Base-by-base conservation (phyloP, 2,329 filamentous ascomycete genomes). In the Colletotrichum theobromicola region DNA sequence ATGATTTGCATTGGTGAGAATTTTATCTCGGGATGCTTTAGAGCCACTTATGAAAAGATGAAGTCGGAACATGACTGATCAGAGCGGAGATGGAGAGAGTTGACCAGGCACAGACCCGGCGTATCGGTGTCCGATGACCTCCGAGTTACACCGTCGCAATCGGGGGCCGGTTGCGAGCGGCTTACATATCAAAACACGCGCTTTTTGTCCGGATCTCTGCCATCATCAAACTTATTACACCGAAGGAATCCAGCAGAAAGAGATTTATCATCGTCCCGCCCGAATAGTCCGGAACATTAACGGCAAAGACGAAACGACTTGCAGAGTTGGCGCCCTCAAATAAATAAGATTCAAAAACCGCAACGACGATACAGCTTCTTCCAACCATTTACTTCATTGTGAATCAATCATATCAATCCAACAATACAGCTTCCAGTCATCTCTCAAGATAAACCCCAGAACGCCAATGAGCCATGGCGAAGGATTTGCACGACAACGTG, bases 161-260 rank as follows among this genome's bases (percentile, higher is more conserved):
- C 42, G 42, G 42, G 10, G 42, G 42, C 42, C 42, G 42, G 42
- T 50, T 50, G 42, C 42, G 42, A 50, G 42, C n/a, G 42, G 42
- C 42, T 50, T 21, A 50, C 42, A 50, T 50, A 50, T 50, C n/a
- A 50, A 46, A 0, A 21, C 10, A 18, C n/a, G 13, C 2, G 10
- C 42, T 21, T 6, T 21, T 50, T 13, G 42, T 50, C 42, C 42
- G 42, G 24, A 24, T 50, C 6, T 50, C n/a, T 50, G 10, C 10
- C 3, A 7, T 0, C 2, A n/a, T 21, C 5, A 21, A 50, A 50
- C 0, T 21, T 12, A 10, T 21, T 50, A 13, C n/a, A 1, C 0
- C 18, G 1, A 50, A 50, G n/a, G 42, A 13, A 50, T 21, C 10
- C n/a, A 1, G 0, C n/a, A 13, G 42, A 50, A 46, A 50, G 0